Conservation (phyloP, 2,329 filamentous ascomycete species). For the Cryoendolithus antarcticus region DNA sequence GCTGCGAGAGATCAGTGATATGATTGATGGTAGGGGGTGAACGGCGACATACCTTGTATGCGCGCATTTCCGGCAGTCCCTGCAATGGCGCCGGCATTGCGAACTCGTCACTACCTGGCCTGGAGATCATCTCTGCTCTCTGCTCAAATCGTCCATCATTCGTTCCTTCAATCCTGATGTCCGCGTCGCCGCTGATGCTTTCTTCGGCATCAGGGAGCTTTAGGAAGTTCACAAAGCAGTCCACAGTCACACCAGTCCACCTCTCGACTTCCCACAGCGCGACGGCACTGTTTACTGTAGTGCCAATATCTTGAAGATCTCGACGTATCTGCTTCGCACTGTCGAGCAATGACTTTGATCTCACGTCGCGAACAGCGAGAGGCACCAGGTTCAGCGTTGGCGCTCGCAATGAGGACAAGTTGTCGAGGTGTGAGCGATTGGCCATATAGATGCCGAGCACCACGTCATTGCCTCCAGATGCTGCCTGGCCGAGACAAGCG, state of each 20-base stretch:
- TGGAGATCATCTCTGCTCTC: not conserved
- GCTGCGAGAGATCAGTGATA: constrained; percentile 24
- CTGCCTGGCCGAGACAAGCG: constrained; percentile 16
- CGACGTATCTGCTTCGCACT: constrained; percentile 52
- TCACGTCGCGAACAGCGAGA: constrained; percentile 41
- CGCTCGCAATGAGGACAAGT: constrained; percentile 40
- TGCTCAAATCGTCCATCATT: constrained; percentile 7
- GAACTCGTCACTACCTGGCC: too few species aligned
- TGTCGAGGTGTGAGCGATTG: constrained; percentile 50
- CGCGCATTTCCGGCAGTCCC: not conserved
- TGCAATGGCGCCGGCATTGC: not conserved
- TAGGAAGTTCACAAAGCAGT: constrained; percentile 74
- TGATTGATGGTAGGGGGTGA: not conserved
- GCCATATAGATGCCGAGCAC: constrained; percentile 74
- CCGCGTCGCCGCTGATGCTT: constrained; percentile 7
- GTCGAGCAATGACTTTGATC: constrained; percentile 27
- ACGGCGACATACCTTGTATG: constrained; percentile 7
- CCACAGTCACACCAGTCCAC: constrained; percentile 62
- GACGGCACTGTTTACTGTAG: constrained; percentile 41
- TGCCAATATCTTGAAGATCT: constrained; percentile 53
- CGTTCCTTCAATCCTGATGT: constrained; percentile 15
- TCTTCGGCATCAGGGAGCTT: constrained; percentile 36
- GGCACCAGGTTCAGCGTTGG: constrained; percentile 75
- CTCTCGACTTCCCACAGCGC: constrained; percentile 57
- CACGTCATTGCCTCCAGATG: constrained; percentile 28